Conservation (phyloP, 2,329 filamentous ascomycete species). For the Penicillium sp. region DNA sequence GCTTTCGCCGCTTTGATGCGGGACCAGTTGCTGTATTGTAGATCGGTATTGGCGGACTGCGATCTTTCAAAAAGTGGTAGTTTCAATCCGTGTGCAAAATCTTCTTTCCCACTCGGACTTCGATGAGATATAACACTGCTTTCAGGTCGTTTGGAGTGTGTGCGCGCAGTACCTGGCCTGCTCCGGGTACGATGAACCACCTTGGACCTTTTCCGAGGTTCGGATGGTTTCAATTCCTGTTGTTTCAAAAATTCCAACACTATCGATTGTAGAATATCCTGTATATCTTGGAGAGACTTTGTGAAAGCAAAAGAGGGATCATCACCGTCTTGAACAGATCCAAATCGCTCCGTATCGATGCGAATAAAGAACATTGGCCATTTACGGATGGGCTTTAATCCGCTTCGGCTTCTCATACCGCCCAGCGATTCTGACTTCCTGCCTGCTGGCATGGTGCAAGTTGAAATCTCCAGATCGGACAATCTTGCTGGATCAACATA, state of each 20-base stretch:
- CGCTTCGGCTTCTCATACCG: constrained; percentile 45
- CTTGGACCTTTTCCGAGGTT: constrained; percentile 12
- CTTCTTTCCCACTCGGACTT: constrained; percentile 19
- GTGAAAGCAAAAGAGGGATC: constrained; percentile 28
- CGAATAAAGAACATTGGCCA: constrained; percentile 89
- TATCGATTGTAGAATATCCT: constrained; percentile 62
- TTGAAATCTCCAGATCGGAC: constrained; percentile 1
- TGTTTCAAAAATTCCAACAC: constrained; percentile 68
- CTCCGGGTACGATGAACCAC: neutral
- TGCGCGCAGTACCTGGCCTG: neutral
- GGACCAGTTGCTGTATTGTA: constrained; percentile 36
- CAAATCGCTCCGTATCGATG: constrained; percentile 48
- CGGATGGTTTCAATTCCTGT: constrained; percentile 59
- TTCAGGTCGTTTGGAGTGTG: neutral
- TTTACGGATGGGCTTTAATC: constrained; percentile 63
- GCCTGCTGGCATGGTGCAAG: constrained; percentile 20
- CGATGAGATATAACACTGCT: neutral
- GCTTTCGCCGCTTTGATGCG: constrained; percentile 35
- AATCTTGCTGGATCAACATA: constrained; percentile 61
- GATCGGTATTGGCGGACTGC: constrained; percentile 6
- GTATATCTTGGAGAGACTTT: constrained; percentile 49
- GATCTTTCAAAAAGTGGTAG: constrained; percentile 24
- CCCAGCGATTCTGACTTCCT: constrained; percentile 21
- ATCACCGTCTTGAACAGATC: constrained; percentile 37
- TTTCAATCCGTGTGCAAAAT: constrained; percentile 22